These are phyloP conservation scores for Candida insectalens DNA, from an alignment of 805 yeast species.

Conservation along the genomic window DNA sequence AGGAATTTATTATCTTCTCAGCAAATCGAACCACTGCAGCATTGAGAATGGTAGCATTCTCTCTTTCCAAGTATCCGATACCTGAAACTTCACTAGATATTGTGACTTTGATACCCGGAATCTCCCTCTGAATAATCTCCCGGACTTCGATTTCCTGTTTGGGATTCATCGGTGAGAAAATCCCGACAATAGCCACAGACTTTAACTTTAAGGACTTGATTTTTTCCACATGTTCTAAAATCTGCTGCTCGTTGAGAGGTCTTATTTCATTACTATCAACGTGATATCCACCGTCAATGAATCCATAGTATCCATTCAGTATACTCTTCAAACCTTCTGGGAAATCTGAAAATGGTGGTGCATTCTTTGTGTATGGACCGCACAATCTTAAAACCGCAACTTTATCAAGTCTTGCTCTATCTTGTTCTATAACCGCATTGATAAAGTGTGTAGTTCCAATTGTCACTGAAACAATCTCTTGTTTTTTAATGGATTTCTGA, in stretches of 20 bases:
- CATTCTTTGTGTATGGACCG: slow-evolving; percentile 30
- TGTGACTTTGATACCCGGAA: slow-evolving; percentile 27
- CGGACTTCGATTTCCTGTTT: slow-evolving; percentile 29
- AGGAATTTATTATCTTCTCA: slow-evolving; percentile 28
- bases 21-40: slow-evolving; percentile 36
- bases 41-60: slow-evolving; percentile 37
- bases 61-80: slow-evolving; percentile 35
- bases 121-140: slow-evolving; percentile 21
- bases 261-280: slow-evolving; percentile 33
- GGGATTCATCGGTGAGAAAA: slow-evolving; percentile 29
- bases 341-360: slow-evolving; percentile 35
- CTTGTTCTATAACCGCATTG: slow-evolving; percentile 40
- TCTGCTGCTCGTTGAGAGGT: neutral
- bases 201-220: slow-evolving; percentile 25
- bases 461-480: slow-evolving; percentile 31
- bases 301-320: slow-evolving; percentile 27
- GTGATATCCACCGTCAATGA: slow-evolving; percentile 31
- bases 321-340: slow-evolving; percentile 28
- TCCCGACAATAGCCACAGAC: slow-evolving; percentile 31
- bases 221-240: slow-evolving; percentile 7
- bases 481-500: slow-evolving; percentile 8
- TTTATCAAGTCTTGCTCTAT: slow-evolving; percentile 28
- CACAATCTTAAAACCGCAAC: slow-evolving; percentile 38
- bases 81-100: slow-evolving; percentile 32
- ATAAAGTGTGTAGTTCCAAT: slow-evolving; percentile 45